phyloP scores from a whole-genome alignment of 2,329 filamentous ascomycete species.

The Corinectria fuckeliana region DNA sequence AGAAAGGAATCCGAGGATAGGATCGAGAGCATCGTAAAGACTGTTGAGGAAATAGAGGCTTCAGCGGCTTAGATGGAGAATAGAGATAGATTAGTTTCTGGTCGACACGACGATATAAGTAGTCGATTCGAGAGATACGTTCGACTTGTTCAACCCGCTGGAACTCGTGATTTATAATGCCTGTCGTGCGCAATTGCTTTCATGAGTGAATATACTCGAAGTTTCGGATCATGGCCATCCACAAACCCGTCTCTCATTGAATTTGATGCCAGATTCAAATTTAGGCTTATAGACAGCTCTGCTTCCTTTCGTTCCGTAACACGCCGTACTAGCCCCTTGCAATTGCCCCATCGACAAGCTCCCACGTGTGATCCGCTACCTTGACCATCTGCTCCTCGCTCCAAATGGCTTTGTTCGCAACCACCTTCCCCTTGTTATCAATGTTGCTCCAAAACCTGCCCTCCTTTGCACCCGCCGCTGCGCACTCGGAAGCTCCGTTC shows the following conservation, averaged over 20 bases:
- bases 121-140: too few relatives aligned
- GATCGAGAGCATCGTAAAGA: constrained; percentile 13
- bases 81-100: too few relatives aligned
- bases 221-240: too few relatives aligned
- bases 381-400: constrained; percentile 37
- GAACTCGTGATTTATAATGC: too few relatives aligned
- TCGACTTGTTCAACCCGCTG: too few relatives aligned
- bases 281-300: background rate
- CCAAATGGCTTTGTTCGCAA: constrained; percentile 39
- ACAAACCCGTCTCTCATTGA: too few relatives aligned
- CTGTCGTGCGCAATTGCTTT: too few relatives aligned
- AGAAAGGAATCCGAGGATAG: constrained; percentile 24
- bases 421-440: constrained; percentile 36
- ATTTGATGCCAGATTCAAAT: too few relatives aligned
- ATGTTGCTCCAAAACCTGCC: constrained; percentile 39
- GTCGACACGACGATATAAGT: too few relatives aligned
- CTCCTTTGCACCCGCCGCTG: constrained; percentile 21
- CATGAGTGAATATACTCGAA: too few relatives aligned
- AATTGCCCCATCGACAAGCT: constrained; percentile 33
- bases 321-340: background rate
- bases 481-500: constrained; percentile 23
- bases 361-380: constrained; percentile 43
- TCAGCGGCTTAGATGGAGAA: background rate
- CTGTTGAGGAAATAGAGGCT: constrained; percentile 9
- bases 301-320: background rate